Conservation (phyloP, 768 basidiomycete genomes). For the Lentinula sp. region DNA sequence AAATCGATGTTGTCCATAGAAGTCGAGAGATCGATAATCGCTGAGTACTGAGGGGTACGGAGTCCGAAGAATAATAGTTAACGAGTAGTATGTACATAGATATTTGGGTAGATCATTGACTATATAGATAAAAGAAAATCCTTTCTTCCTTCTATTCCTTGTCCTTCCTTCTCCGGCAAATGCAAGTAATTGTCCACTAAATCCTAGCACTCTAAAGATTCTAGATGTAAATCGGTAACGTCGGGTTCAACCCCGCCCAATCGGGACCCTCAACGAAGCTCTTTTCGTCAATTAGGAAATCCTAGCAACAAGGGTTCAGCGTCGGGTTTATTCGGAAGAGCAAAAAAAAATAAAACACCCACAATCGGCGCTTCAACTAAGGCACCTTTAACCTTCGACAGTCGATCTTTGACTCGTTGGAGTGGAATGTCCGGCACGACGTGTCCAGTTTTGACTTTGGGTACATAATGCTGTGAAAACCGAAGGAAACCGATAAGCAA, state of each 20-base stretch:
- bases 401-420: constrained; percentile 66
- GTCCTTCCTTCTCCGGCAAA: no score
- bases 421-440: constrained; percentile 66
- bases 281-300: constrained; percentile 81
- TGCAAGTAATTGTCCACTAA: no score
- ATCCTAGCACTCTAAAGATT: no score
- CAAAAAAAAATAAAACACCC: constrained; percentile 15
- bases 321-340: background rate
- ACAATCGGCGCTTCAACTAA: constrained; percentile 77
- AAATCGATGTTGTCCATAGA: no score
- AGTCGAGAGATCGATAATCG: no score
- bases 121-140: no score
- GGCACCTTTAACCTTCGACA: constrained; percentile 61
- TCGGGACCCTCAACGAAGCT: constrained; percentile 64
- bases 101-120: no score
- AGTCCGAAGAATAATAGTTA: no score
- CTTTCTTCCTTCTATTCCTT: no score
- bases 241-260: constrained; percentile 72
- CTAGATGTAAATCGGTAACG: constrained; percentile 73
- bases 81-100: no score
- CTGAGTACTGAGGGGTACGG: no score
- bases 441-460: constrained; percentile 76
- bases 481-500: background rate
- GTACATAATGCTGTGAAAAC: constrained; percentile 55
- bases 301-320: constrained; percentile 31